phyloP scores from a whole-genome alignment of 78 protist genomes.

The Dictyostelium firmibasis region DNA sequence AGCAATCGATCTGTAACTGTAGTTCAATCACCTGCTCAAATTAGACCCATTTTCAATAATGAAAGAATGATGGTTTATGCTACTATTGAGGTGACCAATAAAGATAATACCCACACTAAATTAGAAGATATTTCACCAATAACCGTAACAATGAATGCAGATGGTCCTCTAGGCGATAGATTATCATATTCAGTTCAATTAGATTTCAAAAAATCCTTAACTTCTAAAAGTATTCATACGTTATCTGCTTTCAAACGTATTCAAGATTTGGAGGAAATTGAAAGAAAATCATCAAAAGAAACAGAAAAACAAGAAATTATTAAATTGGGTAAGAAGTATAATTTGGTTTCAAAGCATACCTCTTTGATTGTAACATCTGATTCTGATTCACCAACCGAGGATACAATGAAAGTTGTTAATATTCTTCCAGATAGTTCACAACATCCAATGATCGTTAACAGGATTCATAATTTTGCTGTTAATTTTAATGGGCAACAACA shows the following conservation, averaged over 20 bases:
- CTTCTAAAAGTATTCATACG: constrained; percentile 3
- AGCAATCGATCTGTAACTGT: background rate
- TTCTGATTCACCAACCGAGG: background rate
- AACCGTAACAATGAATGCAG: background rate
- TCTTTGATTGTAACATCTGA: constrained; percentile 41
- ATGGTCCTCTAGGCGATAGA: constrained; percentile 34
- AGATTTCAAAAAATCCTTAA: background rate
- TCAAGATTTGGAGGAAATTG: constrained; percentile 21
- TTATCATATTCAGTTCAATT: background rate
- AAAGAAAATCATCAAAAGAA: constrained; percentile 12
- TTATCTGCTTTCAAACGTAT: constrained; percentile 24
- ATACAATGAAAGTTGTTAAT: constrained; percentile 8
- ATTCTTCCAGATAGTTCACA: background rate
- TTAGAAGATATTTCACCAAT: background rate
- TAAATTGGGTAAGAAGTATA: constrained; percentile 2
- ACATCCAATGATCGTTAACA: background rate
- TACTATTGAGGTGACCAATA: background rate
- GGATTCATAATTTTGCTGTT: background rate
- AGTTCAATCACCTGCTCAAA: background rate
- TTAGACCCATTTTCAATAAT: constrained; percentile 32
- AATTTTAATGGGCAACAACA: background rate
- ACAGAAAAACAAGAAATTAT: constrained; percentile 16
- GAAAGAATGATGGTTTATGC: constrained; percentile 66
- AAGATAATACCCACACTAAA: background rate
- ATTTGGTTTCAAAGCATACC: constrained; percentile 45